These are phyloP conservation scores for Phylloporus sp. DNA, from an alignment of 768 basidiomycete genomes.

Conservation along the genomic window DNA sequence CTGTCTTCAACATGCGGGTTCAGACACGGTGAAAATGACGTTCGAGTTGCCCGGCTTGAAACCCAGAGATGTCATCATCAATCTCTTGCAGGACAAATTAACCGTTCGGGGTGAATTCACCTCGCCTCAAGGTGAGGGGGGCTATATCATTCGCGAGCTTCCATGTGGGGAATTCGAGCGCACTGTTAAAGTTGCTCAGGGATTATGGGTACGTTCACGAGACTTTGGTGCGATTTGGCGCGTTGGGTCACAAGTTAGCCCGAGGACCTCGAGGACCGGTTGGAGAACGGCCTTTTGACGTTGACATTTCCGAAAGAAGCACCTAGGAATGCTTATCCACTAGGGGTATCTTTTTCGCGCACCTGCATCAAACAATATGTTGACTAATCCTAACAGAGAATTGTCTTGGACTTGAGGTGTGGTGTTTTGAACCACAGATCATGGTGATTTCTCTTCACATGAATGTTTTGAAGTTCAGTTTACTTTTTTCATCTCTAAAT, in stretches of 20 bases:
- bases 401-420: too few species aligned
- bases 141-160: conserved; percentile 42
- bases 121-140: conserved; percentile 34
- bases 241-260: conserved; percentile 19
- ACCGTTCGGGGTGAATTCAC: conserved; percentile 41
- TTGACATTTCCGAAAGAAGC: conserved; percentile 46
- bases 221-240: too few species aligned
- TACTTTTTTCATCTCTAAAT: too few species aligned
- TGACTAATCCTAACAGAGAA: too few species aligned
- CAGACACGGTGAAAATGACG: conserved; percentile 41
- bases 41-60: conserved; percentile 33
- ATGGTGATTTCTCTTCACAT: too few species aligned
- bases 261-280: conserved; percentile 41
- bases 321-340: too few species aligned
- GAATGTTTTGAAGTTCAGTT: too few species aligned
- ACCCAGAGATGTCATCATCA: conserved; percentile 44
- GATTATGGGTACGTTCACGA: conserved; percentile 35
- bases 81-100: conserved; percentile 41
- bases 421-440: too few species aligned
- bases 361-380: too few species aligned
- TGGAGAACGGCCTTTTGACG: conserved; percentile 42
- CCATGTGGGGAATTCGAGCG: conserved; percentile 41
- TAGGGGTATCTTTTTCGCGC: too few species aligned
- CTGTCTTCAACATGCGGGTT: too few species aligned
- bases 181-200: conserved; percentile 41